Conservation (phyloP, 2,329 filamentous ascomycete species). For the Colletotrichum noveboracense region DNA sequence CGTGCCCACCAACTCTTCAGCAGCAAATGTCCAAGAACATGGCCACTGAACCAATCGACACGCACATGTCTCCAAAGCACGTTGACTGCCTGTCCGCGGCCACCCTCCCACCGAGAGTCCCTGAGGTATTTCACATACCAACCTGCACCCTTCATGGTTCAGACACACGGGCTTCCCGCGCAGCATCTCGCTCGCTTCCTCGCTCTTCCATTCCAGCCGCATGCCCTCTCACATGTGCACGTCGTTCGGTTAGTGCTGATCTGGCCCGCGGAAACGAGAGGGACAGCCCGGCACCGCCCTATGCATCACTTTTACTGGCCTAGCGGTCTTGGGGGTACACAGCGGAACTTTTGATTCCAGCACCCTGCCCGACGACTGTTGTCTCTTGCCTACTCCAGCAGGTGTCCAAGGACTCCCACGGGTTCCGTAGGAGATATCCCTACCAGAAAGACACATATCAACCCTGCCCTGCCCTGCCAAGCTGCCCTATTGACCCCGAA, state of each 20-base stretch:
- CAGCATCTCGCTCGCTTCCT: neutral
- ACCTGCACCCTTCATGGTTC: neutral
- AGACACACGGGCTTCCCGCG: neutral
- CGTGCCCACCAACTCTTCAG: neutral
- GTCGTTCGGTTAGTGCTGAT: slow-evolving; percentile 16
- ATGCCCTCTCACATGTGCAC: slow-evolving; percentile 4
- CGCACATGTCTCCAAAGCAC: neutral
- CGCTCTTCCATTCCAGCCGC: slow-evolving; percentile 2
- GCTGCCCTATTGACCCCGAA: slow-evolving; percentile 9
- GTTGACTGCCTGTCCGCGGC: neutral
- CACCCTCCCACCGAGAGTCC: neutral
- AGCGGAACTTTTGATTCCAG: slow-evolving; percentile 7
- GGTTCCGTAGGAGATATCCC: neutral
- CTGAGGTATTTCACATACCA: neutral
- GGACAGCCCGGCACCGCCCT: slow-evolving; percentile 15
- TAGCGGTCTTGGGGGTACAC: slow-evolving; percentile 7
- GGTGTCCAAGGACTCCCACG: neutral
- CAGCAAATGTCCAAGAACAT: neutral
- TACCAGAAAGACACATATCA: neutral
- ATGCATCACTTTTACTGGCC: slow-evolving; percentile 4
- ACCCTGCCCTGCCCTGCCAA: slow-evolving; percentile 1
- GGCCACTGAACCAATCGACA: neutral
- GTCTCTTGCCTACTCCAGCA: neutral
- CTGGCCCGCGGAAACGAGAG: slow-evolving; percentile 23
- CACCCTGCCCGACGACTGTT: neutral